Conservation (phyloP, 2,329 filamentous ascomycete species). For the Alternaria brassicicola region DNA sequence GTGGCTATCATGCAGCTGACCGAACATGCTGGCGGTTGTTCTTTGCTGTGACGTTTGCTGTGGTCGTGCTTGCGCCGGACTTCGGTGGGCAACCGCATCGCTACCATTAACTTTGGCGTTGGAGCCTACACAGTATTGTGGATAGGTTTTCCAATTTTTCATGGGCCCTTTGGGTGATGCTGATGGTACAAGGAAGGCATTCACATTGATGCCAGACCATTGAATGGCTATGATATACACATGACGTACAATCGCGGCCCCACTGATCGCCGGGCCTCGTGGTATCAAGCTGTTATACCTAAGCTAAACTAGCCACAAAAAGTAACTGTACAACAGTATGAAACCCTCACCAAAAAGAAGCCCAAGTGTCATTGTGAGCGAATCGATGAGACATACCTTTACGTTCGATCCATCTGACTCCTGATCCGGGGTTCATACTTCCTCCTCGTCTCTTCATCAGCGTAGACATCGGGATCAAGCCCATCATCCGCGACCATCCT, state of each 20-base stretch:
- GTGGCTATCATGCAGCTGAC: no score
- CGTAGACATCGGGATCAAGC: slow-evolving; percentile 10
- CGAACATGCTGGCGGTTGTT: no score
- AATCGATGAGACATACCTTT: background rate
- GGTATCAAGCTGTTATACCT: background rate
- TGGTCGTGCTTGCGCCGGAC: no score
- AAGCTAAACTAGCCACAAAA: background rate
- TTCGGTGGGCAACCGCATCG: no score
- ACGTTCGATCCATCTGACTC: background rate
- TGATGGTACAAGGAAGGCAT: background rate
- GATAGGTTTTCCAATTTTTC: background rate
- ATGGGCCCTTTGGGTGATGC: background rate
- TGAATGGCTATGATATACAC: slow-evolving; percentile 49
- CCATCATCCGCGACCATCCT: background rate
- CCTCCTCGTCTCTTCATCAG: slow-evolving; percentile 5
- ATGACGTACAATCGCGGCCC: slow-evolving; percentile 49
- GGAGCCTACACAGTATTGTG: background rate
- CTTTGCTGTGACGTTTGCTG: no score
- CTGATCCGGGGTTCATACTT: slow-evolving; percentile 8
- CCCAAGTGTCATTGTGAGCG: background rate
- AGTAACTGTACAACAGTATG: background rate
- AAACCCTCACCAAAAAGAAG: background rate
- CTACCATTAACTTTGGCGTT: background rate
- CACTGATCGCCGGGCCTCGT: background rate
- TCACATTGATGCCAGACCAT: background rate